A percentile compares a stretch with the other conserved stretches of the same genome.
These are phyloP conservation scores for Neonectria hederae DNA, from an alignment of 2,329 filamentous ascomycete species.

Conservation along the genomic window DNA sequence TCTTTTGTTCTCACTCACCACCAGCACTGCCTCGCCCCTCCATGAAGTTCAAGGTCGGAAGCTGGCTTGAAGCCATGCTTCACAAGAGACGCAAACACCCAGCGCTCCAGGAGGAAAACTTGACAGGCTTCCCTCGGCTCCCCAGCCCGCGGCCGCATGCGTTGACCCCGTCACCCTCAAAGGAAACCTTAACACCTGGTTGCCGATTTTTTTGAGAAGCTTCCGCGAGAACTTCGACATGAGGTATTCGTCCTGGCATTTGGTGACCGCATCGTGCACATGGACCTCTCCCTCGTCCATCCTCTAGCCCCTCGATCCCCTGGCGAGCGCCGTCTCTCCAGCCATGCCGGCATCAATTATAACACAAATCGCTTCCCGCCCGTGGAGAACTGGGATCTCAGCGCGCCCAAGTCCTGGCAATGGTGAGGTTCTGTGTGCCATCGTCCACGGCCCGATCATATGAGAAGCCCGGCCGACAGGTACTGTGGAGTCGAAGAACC, in stretches of 20 bases:
- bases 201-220: background rate
- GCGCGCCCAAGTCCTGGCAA: background rate
- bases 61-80: background rate
- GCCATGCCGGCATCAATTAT: background rate
- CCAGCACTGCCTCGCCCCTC: too few relatives aligned
- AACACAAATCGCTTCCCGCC: too few relatives aligned
- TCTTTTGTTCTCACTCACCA: too few relatives aligned
- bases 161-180: background rate
- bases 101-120: background rate
- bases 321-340: too few relatives aligned
- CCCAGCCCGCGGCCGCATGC: background rate
- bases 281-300: background rate
- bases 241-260: background rate
- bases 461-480: background rate
- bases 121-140: background rate
- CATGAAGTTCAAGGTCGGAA: background rate
- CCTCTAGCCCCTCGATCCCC: background rate
- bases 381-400: background rate
- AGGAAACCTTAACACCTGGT: background rate
- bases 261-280: background rate
- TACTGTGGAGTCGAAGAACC: background rate
- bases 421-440: slow-evolving; percentile 24
- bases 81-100: background rate
- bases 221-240: background rate
- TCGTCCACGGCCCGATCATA: background rate